Evolutionary conservation across 768 basidiomycete species (phyloP).

Genomic region (Termitomyces sp.): DNA sequence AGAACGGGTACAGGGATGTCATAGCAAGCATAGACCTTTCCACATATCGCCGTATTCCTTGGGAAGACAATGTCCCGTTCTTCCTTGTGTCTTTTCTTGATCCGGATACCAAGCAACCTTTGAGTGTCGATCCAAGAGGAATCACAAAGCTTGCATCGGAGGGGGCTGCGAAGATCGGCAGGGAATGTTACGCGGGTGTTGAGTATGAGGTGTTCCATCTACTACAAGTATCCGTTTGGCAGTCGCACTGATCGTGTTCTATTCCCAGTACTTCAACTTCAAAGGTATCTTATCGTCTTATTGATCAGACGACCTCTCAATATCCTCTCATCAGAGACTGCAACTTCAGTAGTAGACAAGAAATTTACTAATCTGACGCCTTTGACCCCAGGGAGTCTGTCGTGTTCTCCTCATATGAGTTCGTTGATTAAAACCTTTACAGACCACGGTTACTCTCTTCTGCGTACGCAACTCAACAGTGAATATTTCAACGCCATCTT

Average conservation of each 20-base stretch:
- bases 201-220: slow-evolving; percentile 76
- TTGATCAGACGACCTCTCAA: not conserved
- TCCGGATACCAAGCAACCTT: slow-evolving; percentile 73
- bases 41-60: slow-evolving; percentile 84
- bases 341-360: slow-evolving; percentile 72
- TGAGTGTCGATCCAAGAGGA: slow-evolving; percentile 86
- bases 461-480: slow-evolving; percentile 86
- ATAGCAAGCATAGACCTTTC: slow-evolving; percentile 83
- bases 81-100: slow-evolving; percentile 90
- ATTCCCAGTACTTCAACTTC: slow-evolving; percentile 85
- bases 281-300: slow-evolving; percentile 47
- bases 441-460: slow-evolving; percentile 98
- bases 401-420: not conserved
- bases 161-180: slow-evolving; percentile 40
- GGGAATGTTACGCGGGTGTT: slow-evolving; percentile 75
- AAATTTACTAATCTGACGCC: slow-evolving; percentile 69
- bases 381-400: slow-evolving; percentile 89
- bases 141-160: slow-evolving; percentile 57
- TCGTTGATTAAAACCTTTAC: not conserved
- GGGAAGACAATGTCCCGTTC: slow-evolving; percentile 90
- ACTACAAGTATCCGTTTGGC: not conserved
- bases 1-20: slow-evolving; percentile 90
- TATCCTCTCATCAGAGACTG: slow-evolving; percentile 56
- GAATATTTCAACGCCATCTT: slow-evolving; percentile 89
- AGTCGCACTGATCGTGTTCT: not conserved